A percentile compares a stretch with the other conserved stretches of the same genome.
phyloP scores from a whole-genome alignment of 805 yeast genomes.

The Ogataea populi-albae region DNA sequence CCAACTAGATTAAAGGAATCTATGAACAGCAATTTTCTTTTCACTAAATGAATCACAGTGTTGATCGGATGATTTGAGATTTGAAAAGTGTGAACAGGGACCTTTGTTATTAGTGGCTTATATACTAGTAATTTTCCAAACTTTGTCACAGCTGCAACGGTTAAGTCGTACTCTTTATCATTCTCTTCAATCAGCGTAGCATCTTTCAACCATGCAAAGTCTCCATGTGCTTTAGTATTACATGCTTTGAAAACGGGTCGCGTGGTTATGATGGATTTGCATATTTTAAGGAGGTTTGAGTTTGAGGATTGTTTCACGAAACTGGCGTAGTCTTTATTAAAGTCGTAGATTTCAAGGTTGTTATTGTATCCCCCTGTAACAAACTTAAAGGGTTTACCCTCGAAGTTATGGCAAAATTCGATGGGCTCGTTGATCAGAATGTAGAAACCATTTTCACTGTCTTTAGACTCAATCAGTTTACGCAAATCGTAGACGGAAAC shows the following conservation, averaged over 20 bases:
- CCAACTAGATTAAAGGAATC: conserved; percentile 28
- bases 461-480: conserved; percentile 8
- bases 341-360: conserved; percentile 21
- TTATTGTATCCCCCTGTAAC: conserved; percentile 24
- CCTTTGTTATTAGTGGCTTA: conserved; percentile 23
- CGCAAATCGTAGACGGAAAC: conserved; percentile 20
- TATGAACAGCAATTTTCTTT: conserved; percentile 20
- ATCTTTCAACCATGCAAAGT: conserved; percentile 29
- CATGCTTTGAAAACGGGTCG: conserved; percentile 24
- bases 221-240: conserved; percentile 15
- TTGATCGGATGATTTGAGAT: conserved; percentile 26
- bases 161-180: conserved; percentile 11
- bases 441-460: conserved; percentile 14
- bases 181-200: conserved; percentile 17
- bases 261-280: conserved; percentile 19
- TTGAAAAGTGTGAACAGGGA: conserved; percentile 21
- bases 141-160: conserved; percentile 21
- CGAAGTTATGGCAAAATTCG: conserved; percentile 18
- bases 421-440: conserved; percentile 22
- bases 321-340: conserved; percentile 12
- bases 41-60: conserved; percentile 9
- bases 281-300: conserved; percentile 12
- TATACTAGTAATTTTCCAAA: conserved; percentile 27
- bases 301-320: conserved; percentile 9
- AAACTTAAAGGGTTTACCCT: conserved; percentile 17